Percentiles rank a stretch among this genome's conserved stretches.
phyloP scores from a whole-genome alignment of 177 flowering plant genomes.

The Telopea speciosissima region DNA sequence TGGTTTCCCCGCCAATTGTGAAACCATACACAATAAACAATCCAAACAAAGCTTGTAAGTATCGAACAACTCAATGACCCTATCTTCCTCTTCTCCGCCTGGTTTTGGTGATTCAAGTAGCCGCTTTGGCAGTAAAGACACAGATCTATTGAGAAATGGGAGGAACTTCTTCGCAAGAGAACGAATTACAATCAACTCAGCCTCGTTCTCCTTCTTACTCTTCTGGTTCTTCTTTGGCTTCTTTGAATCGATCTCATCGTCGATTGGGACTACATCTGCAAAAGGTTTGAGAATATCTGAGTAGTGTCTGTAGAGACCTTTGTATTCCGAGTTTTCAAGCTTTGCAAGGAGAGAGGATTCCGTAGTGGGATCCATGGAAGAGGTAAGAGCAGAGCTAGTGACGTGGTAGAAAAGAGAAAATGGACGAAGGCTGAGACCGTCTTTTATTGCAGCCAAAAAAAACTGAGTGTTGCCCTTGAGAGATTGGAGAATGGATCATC shows the following conservation, averaged over 20 bases:
- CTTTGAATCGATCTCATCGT: slow-evolving; percentile 11
- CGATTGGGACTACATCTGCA: slow-evolving; percentile 22
- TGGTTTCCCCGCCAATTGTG: slow-evolving; percentile 49
- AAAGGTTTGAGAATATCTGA: slow-evolving; percentile 44
- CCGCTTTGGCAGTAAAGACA: slow-evolving; percentile 52
- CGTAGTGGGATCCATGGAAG: slow-evolving; percentile 23
- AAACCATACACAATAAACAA: slow-evolving; percentile 36
- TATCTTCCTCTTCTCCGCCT: slow-evolving; percentile 11
- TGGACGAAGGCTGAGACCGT: too few species aligned
- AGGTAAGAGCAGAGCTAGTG: slow-evolving; percentile 1
- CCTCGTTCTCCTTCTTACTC: slow-evolving; percentile 5
- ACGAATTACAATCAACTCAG: slow-evolving; percentile 26
- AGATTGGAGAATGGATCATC: too few species aligned
- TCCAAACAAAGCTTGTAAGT: slow-evolving; percentile 52
- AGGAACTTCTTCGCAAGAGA: slow-evolving; percentile 67
- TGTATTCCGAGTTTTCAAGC: slow-evolving; percentile 37
- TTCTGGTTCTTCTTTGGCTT: slow-evolving; percentile 10
- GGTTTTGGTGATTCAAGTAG: slow-evolving; percentile 30
- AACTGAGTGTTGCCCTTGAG: too few species aligned
- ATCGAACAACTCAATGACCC: slow-evolving; percentile 34
- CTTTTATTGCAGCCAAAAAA: too few species aligned
- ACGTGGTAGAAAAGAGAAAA: not conserved
- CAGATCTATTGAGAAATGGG: slow-evolving; percentile 48
- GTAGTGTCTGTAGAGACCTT: slow-evolving; percentile 29
- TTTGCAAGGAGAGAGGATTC: slow-evolving; percentile 41